Evolutionary conservation across 441 rosid genomes (phyloP), one percentile per base, ranked within the genome.

Genomic region (Adansonia rubrostipa): DNA sequence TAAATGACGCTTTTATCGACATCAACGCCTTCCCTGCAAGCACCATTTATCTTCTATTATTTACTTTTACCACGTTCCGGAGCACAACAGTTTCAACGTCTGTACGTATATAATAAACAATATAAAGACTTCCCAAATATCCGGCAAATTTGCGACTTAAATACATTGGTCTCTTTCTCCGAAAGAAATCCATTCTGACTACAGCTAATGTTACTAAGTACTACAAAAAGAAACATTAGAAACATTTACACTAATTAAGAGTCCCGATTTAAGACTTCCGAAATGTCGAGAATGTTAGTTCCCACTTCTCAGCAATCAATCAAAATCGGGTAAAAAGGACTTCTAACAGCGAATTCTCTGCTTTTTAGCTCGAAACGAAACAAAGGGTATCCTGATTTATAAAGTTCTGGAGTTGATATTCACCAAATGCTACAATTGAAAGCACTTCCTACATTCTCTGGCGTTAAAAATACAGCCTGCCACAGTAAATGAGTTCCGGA

Each of bases 1-100:
- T 84, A 73, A 96, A 96, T 0, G 97, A 93, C 0, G 86, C 88
- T 85, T 94, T 94, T 2, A 94, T 79, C 64, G 81, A 79, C 97
- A 93, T 91, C 86, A 96, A 87, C 5, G 92, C 90, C 78, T 84
- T 90, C 10, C 93, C 98, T 96, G 84, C 66, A 82, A 58, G 71
- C 24, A 44, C 2, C 48, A 33, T 15, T 75, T 8, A 13, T 64
- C 60, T 2, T 28, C 1, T 15, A 11, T 20, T 20, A 44, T 19
- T 3, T 66, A 56, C 66, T 56, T 15, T 2, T 2, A 14, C 4
- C 14, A 17, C 44, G 5, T 7, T 9, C 9, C 6, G 54, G 10
- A 20, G 45, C 24, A n/a, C n/a, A 36, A 3, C 5, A 36, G 0
- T 3, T 3, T 4, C 5, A 36, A 36, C 5, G 5, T 36, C 5